A percentile compares a stretch with the other conserved stretches of the same genome.
Conservation (phyloP, 2,329 filamentous ascomycete species). For the Neospermospora avenae region DNA sequence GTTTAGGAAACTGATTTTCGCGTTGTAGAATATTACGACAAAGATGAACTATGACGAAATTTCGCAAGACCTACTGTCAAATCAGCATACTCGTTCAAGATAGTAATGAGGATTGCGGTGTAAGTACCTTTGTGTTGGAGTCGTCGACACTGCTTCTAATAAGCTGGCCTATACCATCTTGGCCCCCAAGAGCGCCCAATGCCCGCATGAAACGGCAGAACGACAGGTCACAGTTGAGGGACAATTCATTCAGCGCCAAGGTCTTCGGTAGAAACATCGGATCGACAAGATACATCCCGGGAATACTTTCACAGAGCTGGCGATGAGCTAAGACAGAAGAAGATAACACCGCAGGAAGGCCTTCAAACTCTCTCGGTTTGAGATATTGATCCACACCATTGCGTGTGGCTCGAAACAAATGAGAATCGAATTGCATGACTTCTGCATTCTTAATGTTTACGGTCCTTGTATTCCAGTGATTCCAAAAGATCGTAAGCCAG, state of each 20-base stretch:
- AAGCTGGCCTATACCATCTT: background rate
- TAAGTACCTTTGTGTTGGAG: constrained; percentile 13
- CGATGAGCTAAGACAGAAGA: constrained; percentile 5
- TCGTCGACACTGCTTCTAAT: constrained; percentile 6
- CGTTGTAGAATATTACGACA: background rate
- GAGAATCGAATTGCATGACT: background rate
- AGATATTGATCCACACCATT: constrained; percentile 12
- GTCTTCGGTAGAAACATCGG: constrained; percentile 18
- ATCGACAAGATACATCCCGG: constrained; percentile 19
- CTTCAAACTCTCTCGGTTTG: constrained; percentile 5
- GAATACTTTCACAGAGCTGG: constrained; percentile 17
- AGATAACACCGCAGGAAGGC: constrained; percentile 21
- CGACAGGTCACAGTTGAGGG: constrained; percentile 3
- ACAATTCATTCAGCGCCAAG: constrained; percentile 1
- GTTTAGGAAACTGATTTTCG: background rate
- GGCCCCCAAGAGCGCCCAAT: constrained; percentile 8
- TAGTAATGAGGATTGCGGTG: background rate
- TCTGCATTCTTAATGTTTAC: background rate
- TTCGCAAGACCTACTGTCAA: constrained; percentile 13
- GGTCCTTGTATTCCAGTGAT: constrained; percentile 19
- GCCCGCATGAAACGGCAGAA: constrained; percentile 22
- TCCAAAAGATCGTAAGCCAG: constrained; percentile 28
- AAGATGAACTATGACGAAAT: constrained; percentile 12
- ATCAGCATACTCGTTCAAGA: too few relatives aligned
- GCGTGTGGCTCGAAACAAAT: constrained; percentile 13